Percentiles rank a stretch among this genome's conserved stretches.
These are phyloP conservation scores for Cetradonia linearis DNA, from an alignment of 495 filamentous ascomycete genomes.

Conservation along the genomic window DNA sequence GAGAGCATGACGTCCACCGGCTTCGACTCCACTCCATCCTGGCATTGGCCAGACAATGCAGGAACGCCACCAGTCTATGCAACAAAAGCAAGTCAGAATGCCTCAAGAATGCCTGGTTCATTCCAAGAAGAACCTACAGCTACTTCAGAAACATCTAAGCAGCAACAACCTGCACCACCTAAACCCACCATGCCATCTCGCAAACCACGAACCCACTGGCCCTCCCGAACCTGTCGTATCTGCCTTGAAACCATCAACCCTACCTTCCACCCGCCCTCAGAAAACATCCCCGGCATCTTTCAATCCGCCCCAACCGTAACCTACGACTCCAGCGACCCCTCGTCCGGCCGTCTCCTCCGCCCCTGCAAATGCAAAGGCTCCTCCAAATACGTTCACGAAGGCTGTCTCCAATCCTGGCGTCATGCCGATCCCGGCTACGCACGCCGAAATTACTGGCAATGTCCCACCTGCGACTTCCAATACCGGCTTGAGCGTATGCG, in stretches of 20 bases:
- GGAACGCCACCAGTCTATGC: constrained; percentile 18
- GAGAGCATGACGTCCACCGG: constrained; percentile 28
- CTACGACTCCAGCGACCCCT: constrained; percentile 67
- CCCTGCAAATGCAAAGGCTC: constrained; percentile 91
- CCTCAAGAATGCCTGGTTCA: constrained; percentile 20
- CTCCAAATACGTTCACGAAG: constrained; percentile 88
- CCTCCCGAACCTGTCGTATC: constrained; percentile 75
- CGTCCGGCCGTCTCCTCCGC: constrained; percentile 70
- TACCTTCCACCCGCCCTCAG: constrained; percentile 56
- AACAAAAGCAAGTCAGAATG: neutral
- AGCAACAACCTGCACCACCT: neutral
- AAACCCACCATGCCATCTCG: constrained; percentile 7
- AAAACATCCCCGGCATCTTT: constrained; percentile 52
- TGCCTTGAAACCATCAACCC: constrained; percentile 79
- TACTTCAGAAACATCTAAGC: neutral
- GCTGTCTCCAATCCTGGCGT: constrained; percentile 84
- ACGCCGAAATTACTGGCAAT: constrained; percentile 68
- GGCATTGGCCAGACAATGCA: constrained; percentile 30
- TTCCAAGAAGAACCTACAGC: constrained; percentile 19
- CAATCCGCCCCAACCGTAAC: constrained; percentile 51
- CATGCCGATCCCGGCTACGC: constrained; percentile 57
- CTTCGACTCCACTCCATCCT: constrained; percentile 27
- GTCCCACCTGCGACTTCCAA: constrained; percentile 76
- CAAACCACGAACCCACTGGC: constrained; percentile 42
- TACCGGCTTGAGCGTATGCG: constrained; percentile 73